These are phyloP conservation scores for Lotmaria passim DNA, from an alignment of 208 protist genomes.

Conservation along the genomic window DNA sequence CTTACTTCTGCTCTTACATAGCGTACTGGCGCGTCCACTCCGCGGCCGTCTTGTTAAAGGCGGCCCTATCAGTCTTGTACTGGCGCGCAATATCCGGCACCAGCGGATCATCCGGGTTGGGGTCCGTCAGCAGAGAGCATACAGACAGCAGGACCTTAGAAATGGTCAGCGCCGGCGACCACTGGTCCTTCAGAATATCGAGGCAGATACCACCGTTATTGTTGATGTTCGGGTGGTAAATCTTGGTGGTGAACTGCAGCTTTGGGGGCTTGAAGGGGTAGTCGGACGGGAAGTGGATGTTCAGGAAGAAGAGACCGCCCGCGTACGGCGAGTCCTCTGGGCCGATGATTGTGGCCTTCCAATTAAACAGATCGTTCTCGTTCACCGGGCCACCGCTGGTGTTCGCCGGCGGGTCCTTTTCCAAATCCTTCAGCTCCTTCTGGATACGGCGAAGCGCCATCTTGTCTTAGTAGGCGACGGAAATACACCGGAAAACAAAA, in stretches of 20 bases:
- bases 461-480: constrained; percentile 14
- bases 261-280: constrained; percentile 97
- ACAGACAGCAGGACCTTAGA: constrained; percentile 99
- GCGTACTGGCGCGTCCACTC: constrained; percentile 93
- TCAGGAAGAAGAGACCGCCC: constrained; percentile 98
- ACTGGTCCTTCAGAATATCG: constrained; percentile 98
- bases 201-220: constrained; percentile 97
- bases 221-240: constrained; percentile 98
- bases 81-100: constrained; percentile 97
- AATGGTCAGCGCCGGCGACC: constrained; percentile 98
- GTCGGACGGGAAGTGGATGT: constrained; percentile 98
- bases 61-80: constrained; percentile 94
- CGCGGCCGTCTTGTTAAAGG: constrained; percentile 92
- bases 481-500: constrained; percentile 28
- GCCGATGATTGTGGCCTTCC: constrained; percentile 97
- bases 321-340: constrained; percentile 97
- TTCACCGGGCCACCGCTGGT: constrained; percentile 95
- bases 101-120: constrained; percentile 99
- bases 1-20: constrained; percentile 35
- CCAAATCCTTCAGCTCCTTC: constrained; percentile 96
- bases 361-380: constrained; percentile 97
- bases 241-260: constrained; percentile 95
- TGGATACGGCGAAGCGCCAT: constrained; percentile 96
- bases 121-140: constrained; percentile 98
- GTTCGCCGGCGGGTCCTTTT: constrained; percentile 95